Base-by-base conservation (phyloP, 257 asterid genomes). In the Lithospermum erythrorhizon region DNA sequence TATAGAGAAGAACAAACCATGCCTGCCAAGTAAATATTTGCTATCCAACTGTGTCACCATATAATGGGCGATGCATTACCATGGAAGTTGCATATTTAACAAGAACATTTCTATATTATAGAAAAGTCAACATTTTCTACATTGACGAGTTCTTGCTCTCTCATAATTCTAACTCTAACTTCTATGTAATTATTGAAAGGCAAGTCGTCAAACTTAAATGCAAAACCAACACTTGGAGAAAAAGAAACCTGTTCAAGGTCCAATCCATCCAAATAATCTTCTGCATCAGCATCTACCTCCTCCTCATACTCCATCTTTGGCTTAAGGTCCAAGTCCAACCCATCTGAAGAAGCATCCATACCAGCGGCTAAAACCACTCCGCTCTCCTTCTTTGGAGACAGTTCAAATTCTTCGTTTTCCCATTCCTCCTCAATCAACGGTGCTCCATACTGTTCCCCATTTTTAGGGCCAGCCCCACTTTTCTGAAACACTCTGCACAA, bases 391-490 rank as follows among this genome's bases (percentile, higher is more conserved):
- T 76, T 78, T 27, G 78, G 84, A 70, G 71, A 48, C 47, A 69
- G 21, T 54, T 73, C 85, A 59, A 75, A 65, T 61, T 76, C 96
- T 49, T 83, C 87, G 3, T 73, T 75, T 73, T 87, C 95, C 98
- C 98, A 90, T 57, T 90, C 98, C 80, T 87, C 95, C 72, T 83
- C 95, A 22, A 82, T 68, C 61, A 85, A 79, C 17, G 98, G 98
- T 55, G 98, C 98, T 35, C 98, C 98, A 66, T 90, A 90, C 69
- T 81, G 89, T 71, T 87, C 98, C 49, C 96, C 98, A 68, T 90
- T 90, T 83, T 85, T 90, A 27, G 98, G 95, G 61, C 98, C 98
- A 0, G 98, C 63, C 56, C 98, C 98, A 87, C 98, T 90, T 77
- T 90, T 90, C 78, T 90, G 98, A 73, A 87, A 87, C 64, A 90